A percentile compares a stretch with the other conserved stretches of the same genome.
Conservation (phyloP, 805 yeast genomes). For the Lachancea mirantina region DNA sequence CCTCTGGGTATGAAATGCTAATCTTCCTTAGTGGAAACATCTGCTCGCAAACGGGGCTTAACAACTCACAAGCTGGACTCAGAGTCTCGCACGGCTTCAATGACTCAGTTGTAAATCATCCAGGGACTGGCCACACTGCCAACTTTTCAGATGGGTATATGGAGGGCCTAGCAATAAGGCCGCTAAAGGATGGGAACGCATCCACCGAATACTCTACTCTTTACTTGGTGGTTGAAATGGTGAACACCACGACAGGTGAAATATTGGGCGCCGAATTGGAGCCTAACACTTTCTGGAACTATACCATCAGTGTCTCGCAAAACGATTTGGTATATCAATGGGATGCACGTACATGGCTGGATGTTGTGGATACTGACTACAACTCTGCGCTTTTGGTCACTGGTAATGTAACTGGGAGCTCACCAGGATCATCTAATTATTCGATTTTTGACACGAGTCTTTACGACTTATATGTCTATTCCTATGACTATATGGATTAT, state of each 20-base stretch:
- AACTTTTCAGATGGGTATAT: conserved; percentile 25
- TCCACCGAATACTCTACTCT: conserved; percentile 19
- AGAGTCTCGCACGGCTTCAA: conserved; percentile 25
- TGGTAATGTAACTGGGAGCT: conserved; percentile 37
- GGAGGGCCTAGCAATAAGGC: conserved; percentile 26
- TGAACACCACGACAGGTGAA: conserved; percentile 14
- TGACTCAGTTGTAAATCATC: conserved; percentile 14
- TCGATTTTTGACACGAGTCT: conserved; percentile 22
- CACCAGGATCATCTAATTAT: conserved; percentile 11
- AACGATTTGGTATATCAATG: conserved; percentile 60
- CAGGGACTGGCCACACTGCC: conserved; percentile 11
- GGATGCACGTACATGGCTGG: conserved; percentile 51
- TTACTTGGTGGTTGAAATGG: conserved; percentile 22
- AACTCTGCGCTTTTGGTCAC: conserved; percentile 60
- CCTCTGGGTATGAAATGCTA: conserved; percentile 18
- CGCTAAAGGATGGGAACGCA: conserved; percentile 10
- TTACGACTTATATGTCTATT: conserved; percentile 42
- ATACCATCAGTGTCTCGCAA: conserved; percentile 60
- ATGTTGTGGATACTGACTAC: conserved; percentile 63
- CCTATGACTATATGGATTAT: conserved; percentile 32
- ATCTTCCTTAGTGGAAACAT: conserved; percentile 33
- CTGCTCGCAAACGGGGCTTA: conserved; percentile 23
- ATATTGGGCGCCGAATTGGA: no score
- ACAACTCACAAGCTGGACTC: conserved; percentile 12
- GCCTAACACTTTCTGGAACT: conserved; percentile 41